Evolutionary conservation across 495 filamentous ascomycete species (phyloP), one percentile per base, ranked within the genome.

Genomic region (Neurospora terricola): DNA sequence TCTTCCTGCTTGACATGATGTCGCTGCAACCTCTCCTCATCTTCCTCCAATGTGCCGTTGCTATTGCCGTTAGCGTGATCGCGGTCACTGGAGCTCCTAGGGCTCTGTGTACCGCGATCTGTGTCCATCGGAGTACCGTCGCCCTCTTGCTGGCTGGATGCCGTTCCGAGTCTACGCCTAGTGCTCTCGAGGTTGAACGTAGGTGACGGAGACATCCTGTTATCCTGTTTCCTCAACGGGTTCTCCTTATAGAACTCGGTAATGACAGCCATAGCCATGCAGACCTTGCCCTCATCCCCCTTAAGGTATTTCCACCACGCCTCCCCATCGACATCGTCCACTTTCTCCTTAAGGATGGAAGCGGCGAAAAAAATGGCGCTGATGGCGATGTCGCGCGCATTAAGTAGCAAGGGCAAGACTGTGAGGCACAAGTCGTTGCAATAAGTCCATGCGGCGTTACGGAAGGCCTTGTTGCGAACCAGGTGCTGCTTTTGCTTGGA

Each of bases 381-480:
- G 45, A 94, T 91, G 43, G 94, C 93, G 71, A 99, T 92, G 21
- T 91, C 91, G 43, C 90, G 89, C 36, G 92, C 86, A 2, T 88
- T 86, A 79, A 93, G 92, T 36, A 94, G 83, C n/a, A 99, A 86
- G 71, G 94, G 96, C 27, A 98, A 84, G 69, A 90, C 88, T 23
- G 94, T 97, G 70, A 95, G 88, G 72, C 86, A 91, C 14, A 90
- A 89, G 81, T 99, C 96, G 81, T 96, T 97, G 71, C 97, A 86
- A 77, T 97, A 98, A 5, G 93, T 90, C 91, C 95, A 98, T 3
- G 93, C 90, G 3, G 93, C 89, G 78, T 96, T 92, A 71, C 95
- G 89, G 34, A 98, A 82, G 36, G 83, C 80, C 80, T 93, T 91
- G 79, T 94, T 89, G 72, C 94, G 89, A 72, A 91, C 87, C 42